Evolutionary conservation across 1,139 yeast genomes (phyloP), one percentile per base, ranked within the genome.

Genomic region (Protomyces gravidus): DNA sequence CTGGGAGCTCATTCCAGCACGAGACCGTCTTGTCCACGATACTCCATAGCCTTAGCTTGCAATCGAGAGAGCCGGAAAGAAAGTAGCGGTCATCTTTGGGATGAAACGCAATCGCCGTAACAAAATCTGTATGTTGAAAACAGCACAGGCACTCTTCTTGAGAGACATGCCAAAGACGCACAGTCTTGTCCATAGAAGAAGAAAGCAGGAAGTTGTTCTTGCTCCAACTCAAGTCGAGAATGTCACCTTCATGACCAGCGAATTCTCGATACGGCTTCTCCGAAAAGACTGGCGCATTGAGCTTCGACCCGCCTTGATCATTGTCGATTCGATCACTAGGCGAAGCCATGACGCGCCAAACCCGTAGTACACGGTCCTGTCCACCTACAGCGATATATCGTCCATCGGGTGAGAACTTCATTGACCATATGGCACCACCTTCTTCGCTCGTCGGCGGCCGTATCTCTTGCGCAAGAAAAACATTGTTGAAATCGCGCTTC

Each of bases 51-150:
- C 95, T 73, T n/a, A 88, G 78, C 46, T 80, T 77, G 64, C 86
- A 85, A 68, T 89, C 96, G 64, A 89, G 76, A 50, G 94, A 85
- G 1, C 96, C 95, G 64, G 90, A 84, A 2, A 86, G 71, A 70
- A 90, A 89, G 69, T 89, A 90, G 39, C 97, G 74, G 69, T 90
- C 97, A 72, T 90, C 97, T 1, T 75, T 76, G 1, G 95, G 95
- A 68, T 89, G 96, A 70, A 90, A 90, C 55, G 80, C 80, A 3
- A 87, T 88, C 15, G 86, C 77, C 0, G 96, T 86, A 3, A 89
- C 96, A 71, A 88, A 86, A 71, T 89, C 96, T 32, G 83, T 80
- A 68, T 89, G 94, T 27, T 73, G 71, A 68, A 87, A 89, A 1
- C 84, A 77, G 59, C 85, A 80, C 33, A 90, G 74, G 61, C 89